phyloP scores from a whole-genome alignment of 345 rosid genomes.

The Eucalyptus decipiens region DNA sequence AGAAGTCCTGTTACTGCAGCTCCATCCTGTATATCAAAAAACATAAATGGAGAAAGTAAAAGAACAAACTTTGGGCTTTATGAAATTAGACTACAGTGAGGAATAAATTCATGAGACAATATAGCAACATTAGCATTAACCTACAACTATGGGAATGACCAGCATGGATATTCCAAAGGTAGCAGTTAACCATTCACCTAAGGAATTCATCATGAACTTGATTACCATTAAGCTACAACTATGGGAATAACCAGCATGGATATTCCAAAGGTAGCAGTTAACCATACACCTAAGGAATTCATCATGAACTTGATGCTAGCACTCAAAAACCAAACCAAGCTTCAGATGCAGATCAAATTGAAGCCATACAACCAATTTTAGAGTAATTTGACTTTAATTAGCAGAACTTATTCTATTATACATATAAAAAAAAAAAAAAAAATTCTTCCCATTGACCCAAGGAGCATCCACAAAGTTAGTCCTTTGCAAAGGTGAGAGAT shows the following conservation, averaged over 20 bases:
- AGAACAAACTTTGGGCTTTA: neutral
- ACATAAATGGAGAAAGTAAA: neutral
- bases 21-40: slow-evolving; percentile 52
- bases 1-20: slow-evolving; percentile 96
- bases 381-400: neutral
- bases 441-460: neutral
- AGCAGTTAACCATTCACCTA: neutral
- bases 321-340: neutral
- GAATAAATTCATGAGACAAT: neutral
- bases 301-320: neutral
- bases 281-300: neutral
- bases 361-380: neutral
- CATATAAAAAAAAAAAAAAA: neutral
- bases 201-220: neutral
- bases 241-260: neutral
- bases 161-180: neutral
- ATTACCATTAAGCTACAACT: neutral
- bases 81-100: neutral
- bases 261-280: neutral
- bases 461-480: neutral
- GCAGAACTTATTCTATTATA: neutral
- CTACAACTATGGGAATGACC: neutral
- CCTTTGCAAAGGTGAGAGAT: neutral
- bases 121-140: neutral
- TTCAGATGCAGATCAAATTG: neutral